Base-by-base conservation (phyloP, 2,329 filamentous ascomycete species). In the Epichloe sp. region DNA sequence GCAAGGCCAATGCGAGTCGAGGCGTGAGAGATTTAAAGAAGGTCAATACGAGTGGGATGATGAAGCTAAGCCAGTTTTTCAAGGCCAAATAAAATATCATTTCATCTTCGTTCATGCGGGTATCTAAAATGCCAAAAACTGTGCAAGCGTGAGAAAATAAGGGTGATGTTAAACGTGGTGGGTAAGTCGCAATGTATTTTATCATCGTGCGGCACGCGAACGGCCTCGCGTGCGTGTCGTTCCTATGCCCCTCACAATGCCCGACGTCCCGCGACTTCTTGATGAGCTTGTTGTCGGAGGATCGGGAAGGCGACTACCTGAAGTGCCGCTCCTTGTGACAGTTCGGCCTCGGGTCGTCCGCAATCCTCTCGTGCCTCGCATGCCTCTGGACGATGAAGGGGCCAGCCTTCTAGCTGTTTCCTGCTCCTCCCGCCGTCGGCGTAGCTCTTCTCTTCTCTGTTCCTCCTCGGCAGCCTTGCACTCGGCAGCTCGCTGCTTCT, bases 41-140 rank as follows among this genome's bases (percentile, higher is more conserved):
- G 71, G 91, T 90, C 46, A 86, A 97, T 68, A 90, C 85, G 0
- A 80, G 71, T 21, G 93, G 93, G 1, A 98, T 98, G 93, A 93
- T 86, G 77, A 98, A 97, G 73, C 79, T 98, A 78, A 95, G 87
- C 63, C 79, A 83, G 55, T 98, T 98, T 70, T 98, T 98, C 67
- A 81, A 81, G 54, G 94, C 91, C 70, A 79, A 78, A 55, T 60
- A 57, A 57, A 35, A n/a, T 40, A 45, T 46, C 8, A 21, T 37
- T 44, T 38, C 41, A 53, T 54, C n/a, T 59, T 57, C 46, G 6
- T 40, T 47, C 56, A 54, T 53, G 46, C 54, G 59, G 64, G 63
- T 64, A 65, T 64, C 60, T 64, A 49, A 42, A 44, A 52, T 54
- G 51, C 45, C 19, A 52, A 44, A 23, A 38, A 31, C 14, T 14